These are phyloP conservation scores for Botrytis fabae DNA, from an alignment of 2,329 filamentous ascomycete species.

Conservation along the genomic window DNA sequence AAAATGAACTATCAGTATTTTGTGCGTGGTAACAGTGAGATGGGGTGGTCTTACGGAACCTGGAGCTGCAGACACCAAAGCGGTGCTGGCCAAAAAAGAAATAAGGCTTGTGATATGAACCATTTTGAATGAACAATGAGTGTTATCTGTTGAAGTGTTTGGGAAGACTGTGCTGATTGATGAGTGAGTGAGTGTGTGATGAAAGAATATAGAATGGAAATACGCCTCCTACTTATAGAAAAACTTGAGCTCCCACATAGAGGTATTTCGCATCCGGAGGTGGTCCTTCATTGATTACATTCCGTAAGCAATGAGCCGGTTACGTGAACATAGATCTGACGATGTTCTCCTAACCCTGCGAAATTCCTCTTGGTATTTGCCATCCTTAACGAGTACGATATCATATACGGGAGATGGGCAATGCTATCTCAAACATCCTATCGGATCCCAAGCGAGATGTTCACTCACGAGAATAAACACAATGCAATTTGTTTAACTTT, in stretches of 20 bases:
- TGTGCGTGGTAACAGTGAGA: fast-evolving
- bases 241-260: background rate
- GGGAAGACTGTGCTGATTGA: background rate
- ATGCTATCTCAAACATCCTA: background rate
- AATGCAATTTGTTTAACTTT: background rate
- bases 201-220: background rate
- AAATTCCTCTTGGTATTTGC: background rate
- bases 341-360: background rate
- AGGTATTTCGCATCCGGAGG: too few relatives aligned
- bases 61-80: slow-evolving; percentile 1
- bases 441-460: background rate
- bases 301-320: too few relatives aligned
- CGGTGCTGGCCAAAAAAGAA: background rate
- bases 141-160: too few relatives aligned
- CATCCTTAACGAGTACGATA: background rate
- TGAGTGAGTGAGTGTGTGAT: background rate
- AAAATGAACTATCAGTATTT: background rate
- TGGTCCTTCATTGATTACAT: too few relatives aligned
- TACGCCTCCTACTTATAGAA: background rate
- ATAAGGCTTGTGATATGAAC: background rate
- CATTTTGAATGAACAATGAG: background rate
- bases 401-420: background rate
- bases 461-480: fast-evolving
- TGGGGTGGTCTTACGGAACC: background rate
- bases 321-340: background rate